Conservation (phyloP, 345 rosid genomes). For the Heritiera littoralis region DNA sequence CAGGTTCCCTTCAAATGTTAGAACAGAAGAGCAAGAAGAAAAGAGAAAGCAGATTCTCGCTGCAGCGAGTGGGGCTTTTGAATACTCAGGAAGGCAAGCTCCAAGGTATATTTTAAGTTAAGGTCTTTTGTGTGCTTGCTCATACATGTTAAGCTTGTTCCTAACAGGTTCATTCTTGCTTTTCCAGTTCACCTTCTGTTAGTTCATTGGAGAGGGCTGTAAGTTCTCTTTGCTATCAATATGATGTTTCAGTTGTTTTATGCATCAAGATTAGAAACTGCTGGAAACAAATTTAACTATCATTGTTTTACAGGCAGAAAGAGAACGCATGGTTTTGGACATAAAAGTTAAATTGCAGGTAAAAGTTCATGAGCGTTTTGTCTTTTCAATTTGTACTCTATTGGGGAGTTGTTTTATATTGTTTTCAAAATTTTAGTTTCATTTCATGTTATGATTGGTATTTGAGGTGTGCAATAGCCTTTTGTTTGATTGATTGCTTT, state of each 20-base stretch:
- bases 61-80: constrained; percentile 85
- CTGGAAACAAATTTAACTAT: constrained; percentile 16
- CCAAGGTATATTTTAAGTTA: constrained; percentile 54
- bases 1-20: constrained; percentile 85
- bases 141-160: constrained; percentile 6
- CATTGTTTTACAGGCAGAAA: constrained; percentile 68
- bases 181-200: constrained; percentile 70
- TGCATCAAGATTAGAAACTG: constrained; percentile 15
- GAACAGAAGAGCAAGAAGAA: constrained; percentile 94
- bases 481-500: neutral
- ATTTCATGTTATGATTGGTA: neutral
- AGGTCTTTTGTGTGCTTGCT: constrained; percentile 20
- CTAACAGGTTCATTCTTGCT: constrained; percentile 23
- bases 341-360: constrained; percentile 98
- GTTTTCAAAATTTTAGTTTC: neutral
- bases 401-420: neutral
- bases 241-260: constrained; percentile 23
- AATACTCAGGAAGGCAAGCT: constrained; percentile 67
- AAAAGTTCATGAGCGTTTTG: constrained; percentile 16
- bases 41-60: constrained; percentile 95
- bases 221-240: constrained; percentile 46
- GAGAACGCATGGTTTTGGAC: constrained; percentile 99
- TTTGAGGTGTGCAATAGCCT: neutral
- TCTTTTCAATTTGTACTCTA: neutral
- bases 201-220: constrained; percentile 98